phyloP scores from a whole-genome alignment of 345 rosid species.

The Pugionium cornutum region DNA sequence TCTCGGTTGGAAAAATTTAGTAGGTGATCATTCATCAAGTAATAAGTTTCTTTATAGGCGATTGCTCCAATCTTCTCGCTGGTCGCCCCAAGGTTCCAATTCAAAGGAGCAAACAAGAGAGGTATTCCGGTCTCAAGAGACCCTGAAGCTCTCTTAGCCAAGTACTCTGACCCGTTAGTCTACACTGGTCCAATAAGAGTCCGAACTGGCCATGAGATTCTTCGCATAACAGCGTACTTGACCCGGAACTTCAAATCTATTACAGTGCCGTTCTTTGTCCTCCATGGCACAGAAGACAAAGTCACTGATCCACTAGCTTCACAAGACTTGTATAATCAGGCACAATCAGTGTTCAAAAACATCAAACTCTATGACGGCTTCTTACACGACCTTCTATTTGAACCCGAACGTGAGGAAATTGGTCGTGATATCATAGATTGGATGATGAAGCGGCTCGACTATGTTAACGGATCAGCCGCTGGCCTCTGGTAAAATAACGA shows the following conservation, averaged over 20 bases:
- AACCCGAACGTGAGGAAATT: slow-evolving; percentile 86
- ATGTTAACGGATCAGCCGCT: slow-evolving; percentile 33
- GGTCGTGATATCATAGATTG: slow-evolving; percentile 78
- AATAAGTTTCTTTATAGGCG: slow-evolving; percentile 52
- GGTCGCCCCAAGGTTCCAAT: slow-evolving; percentile 78
- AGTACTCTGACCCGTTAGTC: slow-evolving; percentile 91
- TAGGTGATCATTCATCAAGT: neutral
- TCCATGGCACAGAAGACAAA: slow-evolving; percentile 88
- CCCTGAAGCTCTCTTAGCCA: slow-evolving; percentile 85
- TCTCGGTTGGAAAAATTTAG: slow-evolving; percentile 1
- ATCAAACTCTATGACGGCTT: slow-evolving; percentile 89
- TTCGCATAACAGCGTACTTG: slow-evolving; percentile 76
- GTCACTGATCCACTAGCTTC: slow-evolving; percentile 96
- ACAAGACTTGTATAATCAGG: slow-evolving; percentile 72
- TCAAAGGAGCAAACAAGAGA: slow-evolving; percentile 97
- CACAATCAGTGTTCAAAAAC: slow-evolving; percentile 77
- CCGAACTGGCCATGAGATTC: slow-evolving; percentile 91
- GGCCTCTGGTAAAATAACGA: slow-evolving; percentile 31
- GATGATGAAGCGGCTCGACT: slow-evolving; percentile 72
- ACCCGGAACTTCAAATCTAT: slow-evolving; percentile 65
- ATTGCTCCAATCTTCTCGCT: slow-evolving; percentile 89
- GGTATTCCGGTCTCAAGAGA: slow-evolving; percentile 97
- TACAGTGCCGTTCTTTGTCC: slow-evolving; percentile 83
- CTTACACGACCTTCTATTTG: slow-evolving; percentile 92
- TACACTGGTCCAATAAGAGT: slow-evolving; percentile 97